Evolutionary conservation across 2,329 filamentous ascomycete species (phyloP), one percentile per base, ranked within the genome.

Genomic region (Gremmenia infestans): DNA sequence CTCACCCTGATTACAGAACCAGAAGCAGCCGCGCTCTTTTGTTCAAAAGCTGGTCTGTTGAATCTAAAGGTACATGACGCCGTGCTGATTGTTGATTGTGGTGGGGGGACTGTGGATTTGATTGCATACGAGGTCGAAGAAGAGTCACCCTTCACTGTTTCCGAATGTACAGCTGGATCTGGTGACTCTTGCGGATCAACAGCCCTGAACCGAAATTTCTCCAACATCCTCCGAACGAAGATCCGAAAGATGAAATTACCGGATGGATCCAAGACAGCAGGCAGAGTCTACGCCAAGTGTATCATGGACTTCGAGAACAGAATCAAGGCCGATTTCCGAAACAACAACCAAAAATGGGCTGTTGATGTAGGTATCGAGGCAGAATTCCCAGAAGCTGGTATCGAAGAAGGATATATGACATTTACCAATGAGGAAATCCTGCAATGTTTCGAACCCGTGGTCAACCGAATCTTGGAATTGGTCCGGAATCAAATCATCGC

Each of bases 231-330:
- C 50, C 88, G 94, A 53, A 95, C 93, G 59, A 97, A 97, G 80
- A 97, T 99, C 67, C 83, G 93, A 65, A 97, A 97, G 80, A 97
- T 97, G 94, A 97, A 97, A 76, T 80, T 99, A 47, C 92, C 94
- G 1, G 93, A 97, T 70, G 93, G 92, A 48, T 97, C 93, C 65
- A 95, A 93, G 76, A 97, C 91, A 2, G 93, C 94, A n/a, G 93
- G 93, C 45, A 91, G 93, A 73, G 94, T 99, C 53, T 97, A 97
- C 73, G 93, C 93, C 64, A 97, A 97, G 78, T 97, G 93, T 73
- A 97, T 99, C 74, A 97, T 97, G 93, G 94, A 99, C 75, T 99
- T 99, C 68, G 94, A 99, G 78, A 97, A 97, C 82, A 82, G 94
- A 72, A 97, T 99, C 82, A 99, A 99, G 81, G 94, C 94, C 50